Base-by-base conservation (phyloP, 2,329 filamentous ascomycete genomes). In the Xylariaceae sp. region DNA sequence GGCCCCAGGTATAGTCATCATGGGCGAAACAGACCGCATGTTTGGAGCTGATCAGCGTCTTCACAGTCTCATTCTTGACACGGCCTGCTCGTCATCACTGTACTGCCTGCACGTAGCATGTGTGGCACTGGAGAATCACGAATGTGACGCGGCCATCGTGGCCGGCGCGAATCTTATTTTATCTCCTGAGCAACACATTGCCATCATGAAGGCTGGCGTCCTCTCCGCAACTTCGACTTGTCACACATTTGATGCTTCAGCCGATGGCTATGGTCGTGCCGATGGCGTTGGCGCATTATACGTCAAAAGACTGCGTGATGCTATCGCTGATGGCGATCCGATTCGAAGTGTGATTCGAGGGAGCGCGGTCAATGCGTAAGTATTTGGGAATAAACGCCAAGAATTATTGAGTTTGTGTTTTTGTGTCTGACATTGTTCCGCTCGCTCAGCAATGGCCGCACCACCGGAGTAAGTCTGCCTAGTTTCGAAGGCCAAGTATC, bases 1-100 rank as follows among this genome's bases (percentile, higher is more conserved):
- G 58, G 71, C 1, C 64, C 72, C 0, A 76, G 74, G 60, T 67
- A 40, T 47, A 12, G 34, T 3, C n/a, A 30, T 2, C 34, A 15
- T 29, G 7, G 3, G 32, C 13, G 32, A 34, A 34, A 34, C 3
- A 34, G 13, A 13, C 32, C 13, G 32, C 10, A 10, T 12, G 3
- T 26, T 34, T 34, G 32, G 32, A 2, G 13, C 32, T 34, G 32
- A 34, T 13, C 10, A 34, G 5, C 13, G 13, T 18, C 36, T 40
- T 8, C 65, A 0, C 58, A 71, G 13, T 67, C 63, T 72, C 9
- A 64, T 64, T 8, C 51, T 72, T 12, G 66, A 74, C 37, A 72
- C 70, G 4, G 72, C 68, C 2, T 74, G 72, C 52, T 71, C 70
- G 0, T 67, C 66, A 10, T 65, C 62, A 15, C 55, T 73, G 36